Conservation (phyloP, 257 asterid species). For the Henckelia pumila region DNA sequence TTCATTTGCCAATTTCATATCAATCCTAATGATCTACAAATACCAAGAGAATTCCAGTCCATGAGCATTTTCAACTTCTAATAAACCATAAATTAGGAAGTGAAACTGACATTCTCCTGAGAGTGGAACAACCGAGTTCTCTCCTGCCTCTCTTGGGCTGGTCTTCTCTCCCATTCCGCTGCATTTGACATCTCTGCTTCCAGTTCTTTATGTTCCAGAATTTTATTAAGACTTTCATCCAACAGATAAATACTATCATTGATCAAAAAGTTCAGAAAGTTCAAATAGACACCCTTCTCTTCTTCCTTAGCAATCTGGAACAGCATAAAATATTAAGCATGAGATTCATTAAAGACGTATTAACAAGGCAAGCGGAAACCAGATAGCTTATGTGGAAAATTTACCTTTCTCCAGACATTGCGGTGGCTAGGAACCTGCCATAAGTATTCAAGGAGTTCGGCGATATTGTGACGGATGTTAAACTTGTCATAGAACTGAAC, state of each 20-base stretch:
- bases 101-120: conserved; percentile 85
- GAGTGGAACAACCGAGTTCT: conserved; percentile 91
- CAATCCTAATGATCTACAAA: conserved; percentile 83
- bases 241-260: conserved; percentile 93
- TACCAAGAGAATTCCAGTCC: conserved; percentile 26
- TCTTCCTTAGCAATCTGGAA: conserved; percentile 92
- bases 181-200: conserved; percentile 98
- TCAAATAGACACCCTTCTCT: conserved; percentile 94
- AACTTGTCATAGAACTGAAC: conserved; percentile 97
- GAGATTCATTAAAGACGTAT: conserved; percentile 9
- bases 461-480: conserved; percentile 96
- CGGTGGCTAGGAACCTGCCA: conserved; percentile 99
- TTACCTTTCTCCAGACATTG: conserved; percentile 94
- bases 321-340: conserved; percentile 19
- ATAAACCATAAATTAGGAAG: conserved; percentile 9
- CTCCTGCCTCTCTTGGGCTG: conserved; percentile 95
- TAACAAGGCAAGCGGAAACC: not conserved
- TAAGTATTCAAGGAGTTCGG: conserved; percentile 92
- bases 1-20: conserved; percentile 96
- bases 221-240: conserved; percentile 97
- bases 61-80: conserved; percentile 21
- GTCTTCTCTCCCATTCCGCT: conserved; percentile 87
- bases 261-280: conserved; percentile 83
- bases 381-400: conserved; percentile 19
- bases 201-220: conserved; percentile 87